phyloP scores from a whole-genome alignment of 805 yeast species.

The Monosporozyma aerobia region DNA sequence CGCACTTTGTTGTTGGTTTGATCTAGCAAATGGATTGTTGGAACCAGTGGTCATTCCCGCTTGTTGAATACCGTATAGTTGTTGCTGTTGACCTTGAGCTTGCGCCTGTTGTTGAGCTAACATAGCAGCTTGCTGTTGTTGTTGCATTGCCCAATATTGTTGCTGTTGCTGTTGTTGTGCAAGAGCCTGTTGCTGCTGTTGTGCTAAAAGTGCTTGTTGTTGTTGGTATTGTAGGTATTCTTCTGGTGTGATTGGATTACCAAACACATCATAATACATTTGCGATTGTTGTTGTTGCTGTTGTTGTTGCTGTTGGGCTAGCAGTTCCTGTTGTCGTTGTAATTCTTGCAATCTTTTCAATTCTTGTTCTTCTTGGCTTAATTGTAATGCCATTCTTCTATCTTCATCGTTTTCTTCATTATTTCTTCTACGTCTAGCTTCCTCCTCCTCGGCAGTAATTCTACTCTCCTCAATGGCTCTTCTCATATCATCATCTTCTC shows the following conservation, averaged over 20 bases:
- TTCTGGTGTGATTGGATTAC: conserved; percentile 31
- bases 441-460: conserved; percentile 78
- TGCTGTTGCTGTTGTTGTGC: conserved; percentile 24
- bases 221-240: conserved; percentile 29
- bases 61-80: conserved; percentile 2
- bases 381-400: conserved; percentile 20
- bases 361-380: conserved; percentile 26
- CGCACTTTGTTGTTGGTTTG: conserved; percentile 9
- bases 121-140: conserved; percentile 12
- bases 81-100: conserved; percentile 39
- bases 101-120: conserved; percentile 34
- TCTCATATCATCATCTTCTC: conserved; percentile 65
- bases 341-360: conserved; percentile 21
- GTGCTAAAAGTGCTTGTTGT: conserved; percentile 24
- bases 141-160: conserved; percentile 18
- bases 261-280: conserved; percentile 29
- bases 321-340: conserved; percentile 23
- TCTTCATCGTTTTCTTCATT: conserved; percentile 22
- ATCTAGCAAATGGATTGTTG: conserved; percentile 68
- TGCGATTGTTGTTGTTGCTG: conserved; percentile 19
- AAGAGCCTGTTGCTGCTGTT: conserved; percentile 19
- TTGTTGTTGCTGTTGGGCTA: conserved; percentile 14
- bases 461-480: conserved; percentile 74
- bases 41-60: conserved; percentile 53
- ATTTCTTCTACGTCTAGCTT: conserved; percentile 37